A percentile compares a stretch with the other conserved stretches of the same genome.
These are phyloP conservation scores for Cryphonectria parasitica DNA, from an alignment of 2,329 filamentous ascomycete genomes.

Conservation along the genomic window DNA sequence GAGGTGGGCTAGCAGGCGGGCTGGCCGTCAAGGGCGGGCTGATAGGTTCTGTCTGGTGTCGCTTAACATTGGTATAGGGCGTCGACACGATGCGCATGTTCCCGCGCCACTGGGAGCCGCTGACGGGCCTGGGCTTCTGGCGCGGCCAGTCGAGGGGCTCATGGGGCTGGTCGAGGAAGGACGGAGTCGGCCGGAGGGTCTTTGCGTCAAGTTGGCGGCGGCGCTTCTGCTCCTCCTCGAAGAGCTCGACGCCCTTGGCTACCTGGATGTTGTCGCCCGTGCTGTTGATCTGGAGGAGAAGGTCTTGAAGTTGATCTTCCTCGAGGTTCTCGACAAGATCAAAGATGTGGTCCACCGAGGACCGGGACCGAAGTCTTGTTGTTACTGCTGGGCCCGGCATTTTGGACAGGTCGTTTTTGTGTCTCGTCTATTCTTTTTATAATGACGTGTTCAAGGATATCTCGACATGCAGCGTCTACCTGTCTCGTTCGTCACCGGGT, in stretches of 20 bases:
- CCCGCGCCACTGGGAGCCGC: constrained; percentile 28
- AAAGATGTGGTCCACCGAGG: constrained; percentile 37
- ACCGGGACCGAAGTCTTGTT: constrained; percentile 35
- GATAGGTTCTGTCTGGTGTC: constrained; percentile 25
- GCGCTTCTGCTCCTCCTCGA: constrained; percentile 29
- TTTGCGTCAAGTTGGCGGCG: constrained; percentile 3
- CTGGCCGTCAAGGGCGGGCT: constrained; percentile 28
- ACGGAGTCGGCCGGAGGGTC: constrained; percentile 25
- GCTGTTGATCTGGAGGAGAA: constrained; percentile 37
- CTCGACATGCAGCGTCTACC: too few species aligned
- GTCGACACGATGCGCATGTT: constrained; percentile 29
- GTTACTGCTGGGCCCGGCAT: constrained; percentile 29
- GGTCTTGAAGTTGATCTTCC: constrained; percentile 35
- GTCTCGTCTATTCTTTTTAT: neutral
- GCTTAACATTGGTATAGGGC: constrained; percentile 18
- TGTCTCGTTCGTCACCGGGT: neutral
- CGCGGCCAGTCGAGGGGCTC: constrained; percentile 29
- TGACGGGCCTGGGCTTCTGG: constrained; percentile 27
- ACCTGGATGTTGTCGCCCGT: constrained; percentile 36
- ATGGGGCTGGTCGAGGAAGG: constrained; percentile 28
- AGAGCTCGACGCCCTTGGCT: constrained; percentile 36
- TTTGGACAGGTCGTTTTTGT: neutral
- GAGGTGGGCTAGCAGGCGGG: constrained; percentile 23
- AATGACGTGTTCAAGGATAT: neutral
- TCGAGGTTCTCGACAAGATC: constrained; percentile 37